These are phyloP conservation scores for Luffa acutangula DNA, from an alignment of 306 rosid species.

Conservation along the genomic window DNA sequence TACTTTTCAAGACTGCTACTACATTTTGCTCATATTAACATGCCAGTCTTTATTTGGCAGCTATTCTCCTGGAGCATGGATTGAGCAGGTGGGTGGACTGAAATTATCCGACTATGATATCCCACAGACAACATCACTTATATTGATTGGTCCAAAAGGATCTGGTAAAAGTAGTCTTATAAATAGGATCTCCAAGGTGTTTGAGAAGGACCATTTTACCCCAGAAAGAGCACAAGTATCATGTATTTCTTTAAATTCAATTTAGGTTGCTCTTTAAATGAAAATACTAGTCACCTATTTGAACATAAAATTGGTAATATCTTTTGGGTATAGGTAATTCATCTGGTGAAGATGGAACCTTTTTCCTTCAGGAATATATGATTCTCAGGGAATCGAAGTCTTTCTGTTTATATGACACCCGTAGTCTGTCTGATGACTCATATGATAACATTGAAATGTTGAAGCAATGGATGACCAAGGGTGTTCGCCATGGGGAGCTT, in stretches of 20 bases:
- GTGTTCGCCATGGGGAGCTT: conserved; percentile 62
- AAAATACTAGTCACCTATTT: neutral
- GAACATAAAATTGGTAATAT: neutral
- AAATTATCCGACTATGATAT: conserved; percentile 50
- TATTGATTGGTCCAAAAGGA: conserved; percentile 73
- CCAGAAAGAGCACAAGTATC: conserved; percentile 82
- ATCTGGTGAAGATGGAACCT: conserved; percentile 57
- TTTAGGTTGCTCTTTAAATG: neutral
- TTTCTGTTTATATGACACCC: conserved; percentile 71
- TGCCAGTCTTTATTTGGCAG: conserved; percentile 27
- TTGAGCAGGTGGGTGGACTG: conserved; percentile 34
- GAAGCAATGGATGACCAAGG: conserved; percentile 64
- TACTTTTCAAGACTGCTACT: neutral
- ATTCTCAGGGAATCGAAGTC: conserved; percentile 57
- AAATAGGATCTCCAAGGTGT: conserved; percentile 59
- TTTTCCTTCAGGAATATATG: conserved; percentile 76
- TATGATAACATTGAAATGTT: conserved; percentile 34
- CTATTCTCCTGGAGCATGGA: conserved; percentile 73
- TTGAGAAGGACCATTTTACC: conserved; percentile 52
- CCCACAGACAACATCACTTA: conserved; percentile 55
- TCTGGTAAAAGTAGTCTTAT: conserved; percentile 89
- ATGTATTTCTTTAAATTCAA: conserved; percentile 28
- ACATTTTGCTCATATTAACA: neutral
- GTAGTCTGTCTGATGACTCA: conserved; percentile 44
- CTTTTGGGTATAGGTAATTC: conserved; percentile 44